These are phyloP conservation scores for Phalaenopsis aphrodite DNA, from an alignment of 106 monocot species.

Conservation along the genomic window DNA sequence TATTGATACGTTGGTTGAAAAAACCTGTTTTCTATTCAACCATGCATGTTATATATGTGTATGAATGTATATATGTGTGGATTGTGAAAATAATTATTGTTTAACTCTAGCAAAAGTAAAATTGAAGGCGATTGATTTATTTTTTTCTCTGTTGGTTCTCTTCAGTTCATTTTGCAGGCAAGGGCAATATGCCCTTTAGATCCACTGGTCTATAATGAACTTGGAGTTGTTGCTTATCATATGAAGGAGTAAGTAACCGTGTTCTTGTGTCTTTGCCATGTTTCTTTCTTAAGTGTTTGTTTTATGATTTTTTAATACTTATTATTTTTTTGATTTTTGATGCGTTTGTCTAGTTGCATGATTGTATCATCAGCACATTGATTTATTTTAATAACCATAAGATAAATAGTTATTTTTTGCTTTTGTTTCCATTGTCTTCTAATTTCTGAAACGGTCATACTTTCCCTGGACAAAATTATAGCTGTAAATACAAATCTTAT, in stretches of 20 bases:
- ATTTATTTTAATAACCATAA: background rate
- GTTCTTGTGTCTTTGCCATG: background rate
- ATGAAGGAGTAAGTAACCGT: conserved; percentile 83
- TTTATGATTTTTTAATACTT: background rate
- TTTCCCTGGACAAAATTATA: background rate
- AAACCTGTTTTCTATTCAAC: background rate
- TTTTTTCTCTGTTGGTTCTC: conserved; percentile 7
- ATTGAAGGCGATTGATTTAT: background rate
- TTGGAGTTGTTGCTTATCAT: conserved; percentile 96
- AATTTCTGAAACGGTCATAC: background rate
- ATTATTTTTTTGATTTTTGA: background rate
- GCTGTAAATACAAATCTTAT: background rate
- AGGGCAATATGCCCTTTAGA: conserved; percentile 78
- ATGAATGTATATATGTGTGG: too few relatives aligned
- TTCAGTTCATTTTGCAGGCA: conserved; percentile 86
- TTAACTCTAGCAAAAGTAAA: background rate
- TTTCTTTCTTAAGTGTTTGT: background rate
- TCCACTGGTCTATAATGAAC: conserved; percentile 95
- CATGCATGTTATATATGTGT: too few relatives aligned
- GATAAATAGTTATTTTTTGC: background rate
- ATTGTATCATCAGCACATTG: background rate
- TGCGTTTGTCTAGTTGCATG: background rate
- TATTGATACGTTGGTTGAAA: background rate
- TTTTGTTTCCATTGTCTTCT: background rate
- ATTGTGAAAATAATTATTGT: background rate